Evolutionary conservation across 2,329 filamentous ascomycete genomes (phyloP).

Genomic region (Coniella vitis): DNA sequence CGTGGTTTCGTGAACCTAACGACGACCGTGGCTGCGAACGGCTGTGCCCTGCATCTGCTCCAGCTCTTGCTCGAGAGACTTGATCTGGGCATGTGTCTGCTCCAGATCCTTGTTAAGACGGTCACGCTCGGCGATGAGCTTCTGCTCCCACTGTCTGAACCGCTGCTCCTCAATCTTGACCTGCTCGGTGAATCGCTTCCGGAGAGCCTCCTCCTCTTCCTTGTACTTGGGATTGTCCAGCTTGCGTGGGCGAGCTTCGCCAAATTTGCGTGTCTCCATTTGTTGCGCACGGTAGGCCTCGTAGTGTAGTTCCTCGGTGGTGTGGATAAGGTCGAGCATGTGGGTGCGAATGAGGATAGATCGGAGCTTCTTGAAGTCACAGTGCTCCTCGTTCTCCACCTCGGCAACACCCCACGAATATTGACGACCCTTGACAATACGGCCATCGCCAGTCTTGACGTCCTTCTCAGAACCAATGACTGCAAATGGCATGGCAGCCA

Average conservation of each 20-base stretch:
- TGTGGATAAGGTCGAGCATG: conserved; percentile 99
- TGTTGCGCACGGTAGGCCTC: conserved; percentile 98
- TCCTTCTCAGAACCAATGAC: conserved; percentile 99
- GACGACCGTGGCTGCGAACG: conserved; percentile 86
- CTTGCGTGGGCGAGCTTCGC: conserved; percentile 94
- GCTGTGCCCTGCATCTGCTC: conserved; percentile 88
- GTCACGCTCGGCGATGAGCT: conserved; percentile 97
- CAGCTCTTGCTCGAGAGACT: conserved; percentile 85
- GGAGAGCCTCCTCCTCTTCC: conserved; percentile 96
- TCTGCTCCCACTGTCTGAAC: conserved; percentile 99
- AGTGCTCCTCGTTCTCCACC: conserved; percentile 99
- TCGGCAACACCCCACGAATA: conserved; percentile 99
- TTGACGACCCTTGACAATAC: conserved; percentile 97
- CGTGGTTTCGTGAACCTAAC: conserved; percentile 43
- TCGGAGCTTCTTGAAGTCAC: conserved; percentile 99
- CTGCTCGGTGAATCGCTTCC: conserved; percentile 99
- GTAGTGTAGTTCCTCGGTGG: conserved; percentile 98
- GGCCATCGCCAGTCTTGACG: conserved; percentile 90
- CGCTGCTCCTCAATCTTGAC: conserved; percentile 99
- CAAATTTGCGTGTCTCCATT: conserved; percentile 99
- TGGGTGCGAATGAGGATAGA: conserved; percentile 98
- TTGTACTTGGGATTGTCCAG: conserved; percentile 99
- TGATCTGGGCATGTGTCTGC: conserved; percentile 91
- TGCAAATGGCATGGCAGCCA: conserved; percentile 96
- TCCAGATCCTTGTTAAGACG: conserved; percentile 99